Base-by-base conservation (phyloP, 2,329 filamentous ascomycete genomes). In the Lithohypha guttulata region DNA sequence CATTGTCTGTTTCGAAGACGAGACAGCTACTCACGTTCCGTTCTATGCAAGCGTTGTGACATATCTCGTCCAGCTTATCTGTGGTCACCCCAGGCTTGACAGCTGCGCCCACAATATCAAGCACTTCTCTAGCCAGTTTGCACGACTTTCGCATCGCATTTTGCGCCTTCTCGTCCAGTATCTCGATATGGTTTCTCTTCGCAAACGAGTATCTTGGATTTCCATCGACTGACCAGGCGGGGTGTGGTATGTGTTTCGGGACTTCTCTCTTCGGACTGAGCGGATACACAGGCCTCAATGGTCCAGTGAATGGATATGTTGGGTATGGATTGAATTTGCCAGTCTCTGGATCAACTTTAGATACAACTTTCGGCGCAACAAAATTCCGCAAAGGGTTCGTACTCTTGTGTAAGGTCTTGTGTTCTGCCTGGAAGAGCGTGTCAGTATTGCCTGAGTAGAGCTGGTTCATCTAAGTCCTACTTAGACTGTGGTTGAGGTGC, bases 141-240 rank as follows among this genome's bases (percentile, higher is more conserved):
- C 89, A 95, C 34, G 91, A 86, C 60, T 87, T 93, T 52, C 87
- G 79, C 91, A 98, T 96, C 29, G 73, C 83, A 53, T 89, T 81
- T 56, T 86, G 81, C 42, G 80, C 81, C 57, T 82, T 75, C 54
- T 81, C 78, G 53, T 86, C 82, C 45, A 94, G 69, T 22, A 91
- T 76, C 30, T 81, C 80, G 53, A 94, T 80, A 64, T 87, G 91
- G 59, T 84, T 86, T 49, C 84, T 70, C 52, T 75, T 78, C 27
- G 76, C 65, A 44, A 83, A 73, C 18, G 70, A 70, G 56, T 75
- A 73, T 54, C 79, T 76, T 17, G 77, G 77, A 47, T 87, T 82
- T 44, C 91, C 91, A 64, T 86, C 81, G 49, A 76, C 73, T 49
- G 84, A 83, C 65, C 94, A 98, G 54, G 94, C 87, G 44, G 91